Evolutionary conservation across 305 asterid species (phyloP), one percentile per base, ranked within the genome.

Genomic region (Fraxinus ornus): DNA sequence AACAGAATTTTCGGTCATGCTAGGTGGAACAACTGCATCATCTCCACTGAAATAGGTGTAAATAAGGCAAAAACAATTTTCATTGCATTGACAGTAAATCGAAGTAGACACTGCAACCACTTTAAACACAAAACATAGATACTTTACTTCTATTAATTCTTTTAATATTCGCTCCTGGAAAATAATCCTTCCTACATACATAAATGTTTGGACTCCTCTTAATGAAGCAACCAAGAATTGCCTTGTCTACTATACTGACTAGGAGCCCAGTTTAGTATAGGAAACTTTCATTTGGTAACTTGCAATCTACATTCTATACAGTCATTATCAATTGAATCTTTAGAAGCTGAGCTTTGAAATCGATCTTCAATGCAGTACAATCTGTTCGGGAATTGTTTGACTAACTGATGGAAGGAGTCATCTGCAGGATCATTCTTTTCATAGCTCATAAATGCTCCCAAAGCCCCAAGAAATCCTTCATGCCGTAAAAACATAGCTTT

Each of bases 401-500:
- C 83, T 72, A 83, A 72, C 7, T 87, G 88, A 79, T 79, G 83
- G 62, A 87, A 30, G 7, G 30, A 72, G 49, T 82, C 66, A 24
- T 88, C 94, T 4, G 86, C 22, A 33, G 77, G 68, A 73, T 87
- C 97, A 47, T 89, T 88, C 57, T 85, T 84, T 82, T 87, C 79
- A 60, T 90, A 88, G 77, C 86, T 90, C 90, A 84, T 85, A 60
- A 94, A 92, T 32, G 98, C 94, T 84, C 98, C 97, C 72, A 94
- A 80, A 1, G 97, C 97, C 86, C 97, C 98, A n/a, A 92, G 91
- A 82, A 92, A 94, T 55, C 98, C 98, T 87, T 94, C 97, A 32
- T 92, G 97, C 21, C 88, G 88, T 86, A 94, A 83, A 84, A 94
- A 94, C 89, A 92, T 83, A 76, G 97, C 98, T 81, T 94, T 92